Evolutionary conservation across 2,329 filamentous ascomycete genomes (phyloP).

Genomic region (Davidsoniella australis): DNA sequence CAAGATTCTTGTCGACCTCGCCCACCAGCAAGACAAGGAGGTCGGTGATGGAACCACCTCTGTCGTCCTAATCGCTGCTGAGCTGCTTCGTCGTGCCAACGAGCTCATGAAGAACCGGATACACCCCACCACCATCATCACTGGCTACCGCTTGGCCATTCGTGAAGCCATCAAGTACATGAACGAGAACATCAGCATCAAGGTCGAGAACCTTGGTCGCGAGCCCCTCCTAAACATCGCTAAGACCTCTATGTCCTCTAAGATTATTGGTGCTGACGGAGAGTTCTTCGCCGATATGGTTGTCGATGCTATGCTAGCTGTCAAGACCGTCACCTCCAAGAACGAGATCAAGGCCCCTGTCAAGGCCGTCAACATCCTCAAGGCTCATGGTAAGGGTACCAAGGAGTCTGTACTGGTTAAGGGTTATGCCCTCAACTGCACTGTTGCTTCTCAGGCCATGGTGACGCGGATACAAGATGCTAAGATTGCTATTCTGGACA

Average conservation of each 20-base stretch:
- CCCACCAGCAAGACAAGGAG: constrained; percentile 97
- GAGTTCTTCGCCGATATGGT: constrained; percentile 97
- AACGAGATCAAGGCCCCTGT: constrained; percentile 92
- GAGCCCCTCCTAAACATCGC: constrained; percentile 90
- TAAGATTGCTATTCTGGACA: constrained; percentile 92
- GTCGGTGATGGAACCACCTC: constrained; percentile 97
- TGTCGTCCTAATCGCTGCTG: constrained; percentile 90
- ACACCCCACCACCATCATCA: constrained; percentile 98
- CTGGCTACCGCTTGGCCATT: constrained; percentile 86
- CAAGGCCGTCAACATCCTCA: constrained; percentile 97
- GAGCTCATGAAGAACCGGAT: constrained; percentile 99
- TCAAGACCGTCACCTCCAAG: constrained; percentile 83
- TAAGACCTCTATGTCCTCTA: constrained; percentile 98
- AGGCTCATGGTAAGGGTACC: constrained; percentile 88
- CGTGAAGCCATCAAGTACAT: constrained; percentile 97
- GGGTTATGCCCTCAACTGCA: constrained; percentile 96
- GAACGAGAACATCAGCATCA: constrained; percentile 94
- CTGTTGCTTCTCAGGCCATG: constrained; percentile 96
- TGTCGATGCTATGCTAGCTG: constrained; percentile 86
- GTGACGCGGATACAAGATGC: constrained; percentile 79
- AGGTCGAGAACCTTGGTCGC: constrained; percentile 77
- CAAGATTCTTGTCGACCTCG: constrained; percentile 94
- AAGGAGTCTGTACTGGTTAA: constrained; percentile 81
- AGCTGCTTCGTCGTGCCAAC: constrained; percentile 84
- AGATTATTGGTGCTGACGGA: constrained; percentile 90